Conservation (phyloP, 345 rosid species). For the Tarenaya hassleriana region DNA sequence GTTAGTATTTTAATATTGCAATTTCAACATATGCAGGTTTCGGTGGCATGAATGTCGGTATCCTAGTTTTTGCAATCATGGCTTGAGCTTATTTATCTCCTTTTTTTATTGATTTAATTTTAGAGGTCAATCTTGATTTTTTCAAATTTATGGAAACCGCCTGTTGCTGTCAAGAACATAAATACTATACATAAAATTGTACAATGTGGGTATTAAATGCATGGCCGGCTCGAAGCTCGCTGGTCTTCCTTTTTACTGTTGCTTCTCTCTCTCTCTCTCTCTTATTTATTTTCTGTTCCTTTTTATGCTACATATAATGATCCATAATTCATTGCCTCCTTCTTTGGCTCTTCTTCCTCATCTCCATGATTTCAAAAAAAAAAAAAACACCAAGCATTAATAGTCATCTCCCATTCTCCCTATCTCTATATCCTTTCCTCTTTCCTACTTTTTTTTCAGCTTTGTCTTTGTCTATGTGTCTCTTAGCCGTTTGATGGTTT, state of each 20-base stretch:
- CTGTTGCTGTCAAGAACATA: slow-evolving; percentile 29
- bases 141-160: neutral
- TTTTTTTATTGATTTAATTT: no score
- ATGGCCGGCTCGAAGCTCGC: slow-evolving; percentile 59
- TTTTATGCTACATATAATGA: slow-evolving; percentile 3
- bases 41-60: no score
- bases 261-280: slow-evolving; percentile 24
- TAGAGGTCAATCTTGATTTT: no score
- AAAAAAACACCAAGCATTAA: slow-evolving; percentile 31
- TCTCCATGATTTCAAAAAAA: slow-evolving; percentile 30
- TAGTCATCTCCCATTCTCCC: slow-evolving; percentile 10
- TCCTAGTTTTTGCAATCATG: slow-evolving; percentile 21
- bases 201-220: slow-evolving; percentile 31
- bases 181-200: slow-evolving; percentile 11
- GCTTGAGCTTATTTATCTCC: neutral
- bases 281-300: neutral
- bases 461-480: slow-evolving; percentile 15
- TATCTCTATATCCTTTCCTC: neutral
- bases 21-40: no score
- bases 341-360: slow-evolving; percentile 22
- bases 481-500: slow-evolving; percentile 11
- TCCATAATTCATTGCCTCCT: slow-evolving; percentile 8
- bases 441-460: slow-evolving; percentile 4
- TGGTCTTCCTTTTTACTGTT: slow-evolving; percentile 38
- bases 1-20: neutral